phyloP scores from a whole-genome alignment of 2,329 filamentous ascomycete species.

The Daldinia sp. region DNA sequence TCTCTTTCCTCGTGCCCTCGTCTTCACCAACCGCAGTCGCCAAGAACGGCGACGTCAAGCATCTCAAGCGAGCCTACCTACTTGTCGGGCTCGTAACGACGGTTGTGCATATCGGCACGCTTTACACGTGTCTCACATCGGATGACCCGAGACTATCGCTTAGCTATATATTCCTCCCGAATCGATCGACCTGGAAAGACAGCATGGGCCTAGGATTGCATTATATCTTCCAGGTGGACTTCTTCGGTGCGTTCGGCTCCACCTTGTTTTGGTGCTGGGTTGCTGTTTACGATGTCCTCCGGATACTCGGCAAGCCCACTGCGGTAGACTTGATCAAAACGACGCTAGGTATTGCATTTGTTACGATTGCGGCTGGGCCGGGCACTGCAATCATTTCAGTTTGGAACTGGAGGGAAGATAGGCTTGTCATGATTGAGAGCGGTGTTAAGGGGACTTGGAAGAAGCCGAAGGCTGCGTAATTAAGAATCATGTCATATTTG shows the following conservation, averaged over 20 bases:
- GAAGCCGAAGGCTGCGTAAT: slow-evolving; percentile 35
- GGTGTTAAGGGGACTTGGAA: slow-evolving; percentile 28
- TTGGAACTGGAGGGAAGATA: slow-evolving; percentile 44
- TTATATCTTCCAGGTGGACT: slow-evolving; percentile 46
- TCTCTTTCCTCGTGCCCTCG: slow-evolving; percentile 24
- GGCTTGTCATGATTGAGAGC: slow-evolving; percentile 40
- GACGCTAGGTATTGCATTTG: slow-evolving; percentile 30
- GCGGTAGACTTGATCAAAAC: slow-evolving; percentile 27
- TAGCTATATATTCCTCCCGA: slow-evolving; percentile 41
- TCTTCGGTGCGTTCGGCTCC: slow-evolving; percentile 39
- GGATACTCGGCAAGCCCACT: slow-evolving; percentile 29
- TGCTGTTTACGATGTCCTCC: slow-evolving; percentile 37
- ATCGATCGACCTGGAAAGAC: slow-evolving; percentile 27
- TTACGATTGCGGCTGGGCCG: slow-evolving; percentile 39
- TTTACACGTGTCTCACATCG: slow-evolving; percentile 39
- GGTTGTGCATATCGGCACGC: slow-evolving; percentile 33
- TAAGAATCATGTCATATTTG: background rate
- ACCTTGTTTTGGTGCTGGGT: slow-evolving; percentile 43
- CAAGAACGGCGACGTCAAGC: slow-evolving; percentile 36
- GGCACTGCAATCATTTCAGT: slow-evolving; percentile 38
- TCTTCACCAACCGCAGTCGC: slow-evolving; percentile 1
- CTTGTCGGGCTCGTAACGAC: slow-evolving; percentile 35
- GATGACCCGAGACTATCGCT: slow-evolving; percentile 37
- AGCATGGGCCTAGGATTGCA: slow-evolving; percentile 41
- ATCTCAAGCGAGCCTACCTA: slow-evolving; percentile 42